A percentile compares a stretch with the other conserved stretches of the same genome.
Evolutionary conservation across 2,329 filamentous ascomycete species (phyloP).

Genomic region (Volutella citrinella): DNA sequence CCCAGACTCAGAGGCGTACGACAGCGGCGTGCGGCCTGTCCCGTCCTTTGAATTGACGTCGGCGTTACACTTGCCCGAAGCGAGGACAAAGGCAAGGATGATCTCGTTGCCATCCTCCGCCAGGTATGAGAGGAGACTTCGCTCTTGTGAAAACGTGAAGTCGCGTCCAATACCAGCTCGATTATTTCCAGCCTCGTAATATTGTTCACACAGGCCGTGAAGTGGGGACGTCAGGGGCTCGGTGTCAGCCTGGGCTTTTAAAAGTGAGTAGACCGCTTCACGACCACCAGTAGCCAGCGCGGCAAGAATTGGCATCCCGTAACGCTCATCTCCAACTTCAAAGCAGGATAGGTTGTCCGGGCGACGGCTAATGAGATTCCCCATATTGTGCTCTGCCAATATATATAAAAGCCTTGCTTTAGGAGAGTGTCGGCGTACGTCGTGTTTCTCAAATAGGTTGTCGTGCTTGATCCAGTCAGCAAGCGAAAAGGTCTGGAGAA

Average conservation of each 20-base stretch:
- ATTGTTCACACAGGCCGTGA: neutral
- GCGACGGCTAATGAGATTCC: neutral
- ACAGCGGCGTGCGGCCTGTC: neutral
- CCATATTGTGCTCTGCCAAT: conserved; percentile 10
- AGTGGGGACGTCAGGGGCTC: neutral
- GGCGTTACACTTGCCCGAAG: neutral
- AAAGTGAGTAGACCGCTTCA: neutral
- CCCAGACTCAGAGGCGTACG: neutral
- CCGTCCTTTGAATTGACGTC: no score
- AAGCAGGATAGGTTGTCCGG: accelerated
- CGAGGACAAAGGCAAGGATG: conserved; percentile 15
- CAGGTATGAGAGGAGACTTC: conserved; percentile 2
- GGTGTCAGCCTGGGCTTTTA: neutral
- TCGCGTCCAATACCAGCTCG: neutral
- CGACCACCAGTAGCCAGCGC: conserved; percentile 9
- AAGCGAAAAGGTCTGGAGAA: neutral
- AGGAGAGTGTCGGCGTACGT: neutral
- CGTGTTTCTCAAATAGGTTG: conserved; percentile 4
- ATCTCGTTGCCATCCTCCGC: conserved; percentile 55
- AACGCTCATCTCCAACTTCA: conserved; percentile 1
- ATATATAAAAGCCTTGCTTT: conserved; percentile 6
- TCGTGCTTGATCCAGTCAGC: accelerated
- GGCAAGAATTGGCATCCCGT: conserved; percentile 9
- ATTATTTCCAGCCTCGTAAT: neutral
- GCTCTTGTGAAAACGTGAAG: conserved; percentile 3